A percentile compares a stretch with the other conserved stretches of the same genome.
These are phyloP conservation scores for Sclerotinia borealis DNA, from an alignment of 2,329 filamentous ascomycete species.

Conservation along the genomic window DNA sequence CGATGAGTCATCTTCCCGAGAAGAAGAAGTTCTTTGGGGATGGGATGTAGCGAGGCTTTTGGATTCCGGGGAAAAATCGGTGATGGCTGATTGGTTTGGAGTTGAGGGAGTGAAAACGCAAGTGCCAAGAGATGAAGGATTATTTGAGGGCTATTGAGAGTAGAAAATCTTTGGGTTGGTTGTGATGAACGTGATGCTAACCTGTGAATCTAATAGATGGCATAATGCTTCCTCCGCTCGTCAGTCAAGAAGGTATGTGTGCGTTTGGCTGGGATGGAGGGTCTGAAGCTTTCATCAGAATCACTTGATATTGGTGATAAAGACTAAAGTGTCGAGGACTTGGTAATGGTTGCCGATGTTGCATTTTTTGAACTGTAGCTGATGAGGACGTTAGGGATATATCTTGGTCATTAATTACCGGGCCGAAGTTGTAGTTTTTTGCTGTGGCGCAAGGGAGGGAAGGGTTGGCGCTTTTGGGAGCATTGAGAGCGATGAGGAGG, in stretches of 20 bases:
- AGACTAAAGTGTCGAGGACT: no score
- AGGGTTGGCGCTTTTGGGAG: no score
- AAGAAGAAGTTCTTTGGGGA: constrained; percentile 54
- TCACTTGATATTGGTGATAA: no score
- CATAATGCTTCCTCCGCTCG: constrained; percentile 54
- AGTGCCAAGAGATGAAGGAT: constrained; percentile 39
- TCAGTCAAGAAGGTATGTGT: constrained; percentile 49
- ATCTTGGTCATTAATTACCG: no score
- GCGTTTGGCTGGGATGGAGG: no score
- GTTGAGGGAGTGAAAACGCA: constrained; percentile 40
- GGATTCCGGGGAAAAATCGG: constrained; percentile 44
- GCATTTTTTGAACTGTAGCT: no score
- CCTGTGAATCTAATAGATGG: constrained; percentile 38
- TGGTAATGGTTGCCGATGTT: no score
- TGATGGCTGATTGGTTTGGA: constrained; percentile 58
- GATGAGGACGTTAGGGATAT: no score
- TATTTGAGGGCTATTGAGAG: constrained; percentile 56
- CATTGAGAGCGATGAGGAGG: no score
- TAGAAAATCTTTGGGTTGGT: constrained; percentile 20
- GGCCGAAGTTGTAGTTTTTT: no score
- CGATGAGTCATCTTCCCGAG: constrained; percentile 53
- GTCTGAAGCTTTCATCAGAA: no score
- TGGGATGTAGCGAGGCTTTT: constrained; percentile 45
- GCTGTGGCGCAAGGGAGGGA: no score
- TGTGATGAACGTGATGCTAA: not conserved